These are phyloP conservation scores for Cercospora beticola DNA, from an alignment of 2,329 filamentous ascomycete species.

Conservation along the genomic window DNA sequence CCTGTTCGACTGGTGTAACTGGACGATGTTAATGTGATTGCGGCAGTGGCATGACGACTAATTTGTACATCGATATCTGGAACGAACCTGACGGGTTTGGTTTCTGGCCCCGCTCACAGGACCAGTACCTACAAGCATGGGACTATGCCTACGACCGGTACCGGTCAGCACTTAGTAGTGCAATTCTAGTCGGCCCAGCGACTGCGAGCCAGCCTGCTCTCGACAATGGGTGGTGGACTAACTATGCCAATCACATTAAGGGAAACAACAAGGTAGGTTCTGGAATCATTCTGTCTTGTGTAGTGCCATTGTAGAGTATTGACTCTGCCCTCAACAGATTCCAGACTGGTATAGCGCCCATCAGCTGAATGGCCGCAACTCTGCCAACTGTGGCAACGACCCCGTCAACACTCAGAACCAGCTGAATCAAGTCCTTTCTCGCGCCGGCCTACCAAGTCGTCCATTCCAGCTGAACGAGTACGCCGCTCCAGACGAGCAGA, in stretches of 20 bases:
- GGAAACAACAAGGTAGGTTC: neutral
- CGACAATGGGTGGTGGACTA: neutral
- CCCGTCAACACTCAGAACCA: neutral
- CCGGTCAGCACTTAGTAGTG: neutral
- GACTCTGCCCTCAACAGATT: neutral
- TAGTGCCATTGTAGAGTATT: neutral
- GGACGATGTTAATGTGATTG: neutral
- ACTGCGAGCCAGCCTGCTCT: neutral
- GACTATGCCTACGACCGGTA: neutral
- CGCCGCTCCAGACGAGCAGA: neutral
- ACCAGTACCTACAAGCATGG: neutral
- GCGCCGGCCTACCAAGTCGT: neutral
- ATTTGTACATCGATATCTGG: slow-evolving; percentile 1
- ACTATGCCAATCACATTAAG: neutral
- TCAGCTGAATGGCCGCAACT: neutral
- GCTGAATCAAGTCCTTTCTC: neutral
- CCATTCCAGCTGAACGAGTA: slow-evolving; percentile 1
- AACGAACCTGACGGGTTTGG: neutral
- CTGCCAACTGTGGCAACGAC: neutral
- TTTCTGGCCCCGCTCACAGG: neutral
- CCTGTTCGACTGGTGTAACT: neutral
- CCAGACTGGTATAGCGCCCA: slow-evolving; percentile 2
- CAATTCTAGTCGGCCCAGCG: neutral
- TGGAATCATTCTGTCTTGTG: too few species aligned
- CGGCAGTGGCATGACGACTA: neutral